Evolutionary conservation across 345 rosid species (phyloP).

Genomic region (Syzygium oleosum): DNA sequence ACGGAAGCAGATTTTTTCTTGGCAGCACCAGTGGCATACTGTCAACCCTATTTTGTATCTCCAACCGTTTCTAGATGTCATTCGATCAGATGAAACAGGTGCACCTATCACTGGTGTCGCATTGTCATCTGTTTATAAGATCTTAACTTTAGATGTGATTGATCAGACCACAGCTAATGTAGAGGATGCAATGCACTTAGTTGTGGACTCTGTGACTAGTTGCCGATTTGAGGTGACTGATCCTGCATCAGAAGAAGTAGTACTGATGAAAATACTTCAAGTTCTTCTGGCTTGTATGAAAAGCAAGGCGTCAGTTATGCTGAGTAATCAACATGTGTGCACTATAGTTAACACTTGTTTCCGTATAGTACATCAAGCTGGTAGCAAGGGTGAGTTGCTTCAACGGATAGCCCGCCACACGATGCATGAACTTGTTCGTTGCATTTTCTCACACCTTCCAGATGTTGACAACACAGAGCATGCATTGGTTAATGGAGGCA

Average conservation of each 20-base stretch:
- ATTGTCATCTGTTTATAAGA: slow-evolving; percentile 83
- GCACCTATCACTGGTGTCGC: slow-evolving; percentile 93
- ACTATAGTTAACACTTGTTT: slow-evolving; percentile 94
- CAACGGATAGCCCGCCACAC: slow-evolving; percentile 92
- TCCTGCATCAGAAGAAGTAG: slow-evolving; percentile 97
- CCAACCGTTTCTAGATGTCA: slow-evolving; percentile 89
- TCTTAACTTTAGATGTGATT: slow-evolving; percentile 66
- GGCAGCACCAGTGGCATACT: slow-evolving; percentile 89
- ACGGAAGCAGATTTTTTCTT: slow-evolving; percentile 73
- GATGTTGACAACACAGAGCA: slow-evolving; percentile 66
- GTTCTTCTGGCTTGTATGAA: slow-evolving; percentile 94
- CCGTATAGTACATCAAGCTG: slow-evolving; percentile 97
- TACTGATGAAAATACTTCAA: slow-evolving; percentile 94
- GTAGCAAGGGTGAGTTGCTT: slow-evolving; percentile 57
- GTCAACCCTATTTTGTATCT: slow-evolving; percentile 74
- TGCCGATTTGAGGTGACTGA: slow-evolving; percentile 98
- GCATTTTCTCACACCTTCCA: slow-evolving; percentile 87
- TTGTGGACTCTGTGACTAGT: slow-evolving; percentile 95
- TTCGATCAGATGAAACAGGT: slow-evolving; percentile 88
- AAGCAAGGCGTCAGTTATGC: slow-evolving; percentile 84
- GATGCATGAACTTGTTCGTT: slow-evolving; percentile 86
- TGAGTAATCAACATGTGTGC: slow-evolving; percentile 96
- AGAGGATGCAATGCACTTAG: slow-evolving; percentile 88
- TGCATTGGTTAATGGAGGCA: slow-evolving; percentile 67
- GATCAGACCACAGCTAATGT: slow-evolving; percentile 70